Base-by-base conservation (phyloP, 2,329 filamentous ascomycete species). In the Arthrobotrys musiformis region DNA sequence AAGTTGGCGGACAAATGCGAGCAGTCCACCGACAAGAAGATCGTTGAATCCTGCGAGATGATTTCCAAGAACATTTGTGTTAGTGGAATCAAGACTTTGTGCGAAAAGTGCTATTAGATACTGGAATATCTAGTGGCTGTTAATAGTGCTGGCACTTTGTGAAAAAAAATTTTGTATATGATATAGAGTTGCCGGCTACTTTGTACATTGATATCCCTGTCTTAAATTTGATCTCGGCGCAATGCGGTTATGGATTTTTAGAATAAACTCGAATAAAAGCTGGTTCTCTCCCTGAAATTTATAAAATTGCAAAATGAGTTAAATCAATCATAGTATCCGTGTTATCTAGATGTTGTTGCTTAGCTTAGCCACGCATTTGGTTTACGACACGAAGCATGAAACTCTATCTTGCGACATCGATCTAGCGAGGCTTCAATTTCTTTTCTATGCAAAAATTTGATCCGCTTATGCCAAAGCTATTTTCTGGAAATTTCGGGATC, bases 81-180 rank as follows among this genome's bases (percentile, higher is more conserved):
- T n/a, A 60, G 35, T 11, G 72, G 72, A 22, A 66, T 66, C 22
- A 76, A 76, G 58, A 61, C 58, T 33, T 67, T 76, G 46, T 76
- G 72, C 64, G 72, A 76, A 42, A 42, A 42, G 30, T 70, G 72
- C 64, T 76, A 69, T n/a, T 75, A 75, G 17, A 40, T 24, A 26
- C 11, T 8, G n/a, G 33, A 35, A 22, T 19, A 42, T 42, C n/a
- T n/a, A 6, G 40, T 42, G 8, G 40, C 40, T 19, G 4, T 9
- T 4, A 33, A 33, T 33, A 33, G 30, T 33, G 30, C 30, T 5
- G 30, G n/a, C 2, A 2, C 37, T n/a, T 42, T 15, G 7, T 15
- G 13, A 4, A n/a, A 19, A 42, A 42, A 42, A 19, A 17, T 9
- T 19, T 7, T 42, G 54, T 40, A 58, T 37, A 58, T 37, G 54